Evolutionary conservation across 495 filamentous ascomycete species (phyloP), one percentile per base, ranked within the genome.

Genomic region (Jackrogersella multiformis): DNA sequence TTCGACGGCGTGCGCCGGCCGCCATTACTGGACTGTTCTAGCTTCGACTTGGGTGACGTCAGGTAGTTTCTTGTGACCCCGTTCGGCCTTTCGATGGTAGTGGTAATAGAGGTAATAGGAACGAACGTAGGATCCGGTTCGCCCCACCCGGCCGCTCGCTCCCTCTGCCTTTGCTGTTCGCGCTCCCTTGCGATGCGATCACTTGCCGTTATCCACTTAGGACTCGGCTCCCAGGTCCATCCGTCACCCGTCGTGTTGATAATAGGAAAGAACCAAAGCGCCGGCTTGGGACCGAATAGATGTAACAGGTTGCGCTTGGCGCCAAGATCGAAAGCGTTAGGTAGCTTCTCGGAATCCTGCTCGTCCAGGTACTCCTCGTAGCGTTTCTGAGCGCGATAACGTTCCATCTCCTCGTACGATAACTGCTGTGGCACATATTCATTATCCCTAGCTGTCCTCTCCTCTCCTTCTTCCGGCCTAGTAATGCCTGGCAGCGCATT

Each of bases 351-450:
- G 30, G 86, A 89, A 69, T 96, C 92, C 73, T 91, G 84, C 71
- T 97, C 92, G 72, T 96, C 89, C 23, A 97, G 85, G 75, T 97
- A 98, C 36, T 89, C 84, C 66, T 94, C 86, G 75, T 98, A 97
- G 54, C 93, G 86, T 30, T 91, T 89, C 46, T 82, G 73, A 0
- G 81, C 81, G 58, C 91, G 89, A 48, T 87, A 81, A 5, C 86
- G 85, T 74, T 97, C 93, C 65, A 89, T 77, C 7, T 90, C 87
- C 57, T 88, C 86, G 71, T 93, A 93, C 0, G 79, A 79, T 24
- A 81, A 68, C 16, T 88, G 86, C 20, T 38, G 30, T 5, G 61
- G 66, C 16, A 42, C 28, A 8, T 57, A 41, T 18, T 71, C 46
- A 30, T 61, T 41, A 18, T 60, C 28, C 20, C 44, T 55, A 16